phyloP scores from a whole-genome alignment of 116 monocot species.

The Posidonia oceanica region DNA sequence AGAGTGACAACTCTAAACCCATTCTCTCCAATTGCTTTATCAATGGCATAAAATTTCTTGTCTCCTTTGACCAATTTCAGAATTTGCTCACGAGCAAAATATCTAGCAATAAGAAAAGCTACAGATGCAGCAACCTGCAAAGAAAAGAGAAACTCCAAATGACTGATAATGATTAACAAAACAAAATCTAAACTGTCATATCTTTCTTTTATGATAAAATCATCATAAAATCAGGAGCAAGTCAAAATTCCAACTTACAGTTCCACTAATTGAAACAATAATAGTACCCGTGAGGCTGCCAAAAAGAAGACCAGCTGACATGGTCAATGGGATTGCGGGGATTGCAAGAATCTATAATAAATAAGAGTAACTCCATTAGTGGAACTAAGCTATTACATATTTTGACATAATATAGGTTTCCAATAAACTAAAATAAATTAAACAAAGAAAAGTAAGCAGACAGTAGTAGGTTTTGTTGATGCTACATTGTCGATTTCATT shows the following conservation, averaged over 20 bases:
- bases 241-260: constrained; percentile 37
- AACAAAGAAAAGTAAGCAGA: too few species aligned
- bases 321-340: constrained; percentile 94
- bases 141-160: background rate
- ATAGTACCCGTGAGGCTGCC: constrained; percentile 74
- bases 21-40: constrained; percentile 95
- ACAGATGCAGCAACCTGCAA: constrained; percentile 74
- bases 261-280: constrained; percentile 92
- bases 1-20: constrained; percentile 90
- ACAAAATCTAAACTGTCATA: too few species aligned
- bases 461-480: background rate
- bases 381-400: background rate
- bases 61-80: constrained; percentile 92
- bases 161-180: too few species aligned
- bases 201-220: too few species aligned
- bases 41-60: constrained; percentile 92
- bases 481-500: background rate
- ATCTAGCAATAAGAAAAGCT: constrained; percentile 93
- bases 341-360: constrained; percentile 74
- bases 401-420: too few species aligned
- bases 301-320: constrained; percentile 97
- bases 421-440: too few species aligned
- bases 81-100: constrained; percentile 89
- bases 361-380: constrained; percentile 4
- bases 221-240: constrained; percentile 1